These are phyloP conservation scores for Fibroporia radiculosa DNA, from an alignment of 768 basidiomycete species.

Conservation along the genomic window DNA sequence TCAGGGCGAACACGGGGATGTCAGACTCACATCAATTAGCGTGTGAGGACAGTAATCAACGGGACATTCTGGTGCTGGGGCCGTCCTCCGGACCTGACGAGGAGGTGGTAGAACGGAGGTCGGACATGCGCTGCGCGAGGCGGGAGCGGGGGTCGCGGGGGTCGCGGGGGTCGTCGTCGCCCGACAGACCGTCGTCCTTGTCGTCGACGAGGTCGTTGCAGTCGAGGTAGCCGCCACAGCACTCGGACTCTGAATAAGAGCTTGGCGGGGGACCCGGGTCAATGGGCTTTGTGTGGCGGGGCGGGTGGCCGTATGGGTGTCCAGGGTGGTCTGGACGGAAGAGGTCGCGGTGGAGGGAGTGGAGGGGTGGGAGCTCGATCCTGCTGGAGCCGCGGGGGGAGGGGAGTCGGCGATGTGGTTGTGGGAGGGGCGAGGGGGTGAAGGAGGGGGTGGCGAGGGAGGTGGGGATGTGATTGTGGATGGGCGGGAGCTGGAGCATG, in stretches of 20 bases:
- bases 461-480: conserved; percentile 17
- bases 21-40: background rate
- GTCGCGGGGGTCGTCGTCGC: conserved; percentile 15
- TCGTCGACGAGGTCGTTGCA: conserved; percentile 34
- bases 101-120: conserved; percentile 19
- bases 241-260: conserved; percentile 29
- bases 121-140: conserved; percentile 17
- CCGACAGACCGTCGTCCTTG: conserved; percentile 17
- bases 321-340: conserved; percentile 6
- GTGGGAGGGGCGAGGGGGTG: conserved; percentile 14
- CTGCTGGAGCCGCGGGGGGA: conserved; percentile 13
- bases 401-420: conserved; percentile 15
- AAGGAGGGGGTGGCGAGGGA: conserved; percentile 18
- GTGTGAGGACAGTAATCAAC: background rate
- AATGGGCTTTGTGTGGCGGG: conserved; percentile 1
- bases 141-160: conserved; percentile 4
- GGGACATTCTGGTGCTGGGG: background rate
- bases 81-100: conserved; percentile 11
- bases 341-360: conserved; percentile 10
- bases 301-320: conserved; percentile 8
- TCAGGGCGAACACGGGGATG: background rate
- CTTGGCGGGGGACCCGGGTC: background rate
- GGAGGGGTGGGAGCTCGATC: conserved; percentile 13
- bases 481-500: conserved; percentile 8
- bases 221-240: conserved; percentile 45